Base-by-base conservation (phyloP, 371 early-diverging fungal genomes). In the Blakeslea trispora region DNA sequence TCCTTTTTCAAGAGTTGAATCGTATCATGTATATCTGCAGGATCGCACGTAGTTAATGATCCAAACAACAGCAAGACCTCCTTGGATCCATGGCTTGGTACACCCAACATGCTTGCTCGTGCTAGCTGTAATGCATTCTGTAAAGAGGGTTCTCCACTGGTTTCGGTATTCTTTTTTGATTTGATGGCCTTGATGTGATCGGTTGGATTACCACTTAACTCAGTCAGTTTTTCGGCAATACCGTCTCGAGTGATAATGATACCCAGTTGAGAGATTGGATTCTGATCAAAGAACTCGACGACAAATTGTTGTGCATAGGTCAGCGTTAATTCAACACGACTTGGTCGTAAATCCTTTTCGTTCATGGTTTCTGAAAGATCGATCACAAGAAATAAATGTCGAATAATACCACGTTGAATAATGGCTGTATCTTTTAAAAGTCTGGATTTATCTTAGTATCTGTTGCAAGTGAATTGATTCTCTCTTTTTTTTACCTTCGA, bases 61-160 rank as follows among this genome's bases (percentile, higher is more conserved):
- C 91, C 95, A 66, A 89, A 87, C 6, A 97, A 67, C 23, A 92
- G 69, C 11, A 97, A 59, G 34, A 95, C 83, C 61, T 97, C 98
- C 19, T 93, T 85, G 6, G 93, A 87, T 24, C 95, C 96, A 64
- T 97, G 98, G 10, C 86, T 75, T 2, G 98, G 96, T n/a, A 92
- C 92, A 61, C 93, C 87, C 23, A 90, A 79, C 77, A 70, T 69
- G 46, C 66, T 72, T 5, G 68, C 54, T 59, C 91, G 77, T 2
- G 93, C 94, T 61, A 96, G 60, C 50, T 93, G 92, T 21, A 97
- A 59, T 3, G 94, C 88, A 60, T 97, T 97, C 64, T 96, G 97
- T 21, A 97, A 64, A 0, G 94, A 93, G 0, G 97, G 92, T 46
- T 95, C 96, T 6, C 98, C 98, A 11, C 85, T 80, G 24, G 87